phyloP scores from a whole-genome alignment of 768 basidiomycete species.

The Leccinum subgranulosum region DNA sequence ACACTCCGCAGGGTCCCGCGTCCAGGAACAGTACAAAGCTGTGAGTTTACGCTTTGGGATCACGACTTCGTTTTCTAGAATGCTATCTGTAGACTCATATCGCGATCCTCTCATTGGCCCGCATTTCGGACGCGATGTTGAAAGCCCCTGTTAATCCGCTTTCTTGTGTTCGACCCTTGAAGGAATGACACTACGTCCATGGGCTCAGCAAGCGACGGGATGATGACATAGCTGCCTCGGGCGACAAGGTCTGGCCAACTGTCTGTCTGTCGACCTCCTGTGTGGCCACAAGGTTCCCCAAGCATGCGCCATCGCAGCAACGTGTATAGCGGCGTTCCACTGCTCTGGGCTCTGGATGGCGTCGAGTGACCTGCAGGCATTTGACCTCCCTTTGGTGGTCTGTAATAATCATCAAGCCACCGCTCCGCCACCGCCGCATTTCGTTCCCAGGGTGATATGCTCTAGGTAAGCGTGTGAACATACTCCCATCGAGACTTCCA shows the following conservation, averaged over 20 bases:
- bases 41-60: neutral
- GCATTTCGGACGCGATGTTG: slow-evolving; percentile 11
- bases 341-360: slow-evolving; percentile 8
- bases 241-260: neutral
- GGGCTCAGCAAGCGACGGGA: neutral
- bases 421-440: slow-evolving; percentile 6
- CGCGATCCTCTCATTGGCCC: slow-evolving; percentile 17
- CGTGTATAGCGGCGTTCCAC: slow-evolving; percentile 14
- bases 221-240: neutral
- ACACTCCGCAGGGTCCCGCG: slow-evolving; percentile 12
- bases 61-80: slow-evolving; percentile 12
- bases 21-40: slow-evolving; percentile 13
- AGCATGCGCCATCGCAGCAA: slow-evolving; percentile 5
- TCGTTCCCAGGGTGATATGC: neutral
- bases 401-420: slow-evolving; percentile 22
- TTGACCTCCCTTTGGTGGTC: neutral
- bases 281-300: slow-evolving; percentile 11
- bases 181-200: slow-evolving; percentile 2
- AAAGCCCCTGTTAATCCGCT: slow-evolving; percentile 2
- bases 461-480: slow-evolving; percentile 3
- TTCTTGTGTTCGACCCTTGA: slow-evolving; percentile 1
- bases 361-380: slow-evolving; percentile 13
- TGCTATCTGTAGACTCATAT: slow-evolving; percentile 9
- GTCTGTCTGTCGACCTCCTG: slow-evolving; percentile 7
- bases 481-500: neutral